A percentile compares a stretch with the other conserved stretches of the same genome.
phyloP scores from a whole-genome alignment of 805 yeast species.

The Wickerhamomyces hampshirensis region DNA sequence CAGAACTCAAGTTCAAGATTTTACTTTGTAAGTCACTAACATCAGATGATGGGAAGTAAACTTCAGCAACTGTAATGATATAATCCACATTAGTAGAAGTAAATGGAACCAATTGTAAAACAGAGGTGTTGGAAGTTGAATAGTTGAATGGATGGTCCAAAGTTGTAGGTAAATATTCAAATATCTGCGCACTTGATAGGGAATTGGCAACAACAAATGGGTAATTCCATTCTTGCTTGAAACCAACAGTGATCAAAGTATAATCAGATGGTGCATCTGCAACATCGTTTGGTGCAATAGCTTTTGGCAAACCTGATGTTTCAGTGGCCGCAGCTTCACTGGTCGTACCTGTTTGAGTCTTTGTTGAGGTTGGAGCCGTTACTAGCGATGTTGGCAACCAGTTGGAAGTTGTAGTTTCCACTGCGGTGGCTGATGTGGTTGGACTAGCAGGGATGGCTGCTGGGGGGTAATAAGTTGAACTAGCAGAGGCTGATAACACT shows the following conservation, averaged over 20 bases:
- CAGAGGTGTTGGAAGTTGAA: slow-evolving; percentile 41
- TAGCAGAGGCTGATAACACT: slow-evolving; percentile 1
- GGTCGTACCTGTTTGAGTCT: slow-evolving; percentile 21
- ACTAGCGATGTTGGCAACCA: slow-evolving; percentile 44
- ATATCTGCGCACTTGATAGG: slow-evolving; percentile 76
- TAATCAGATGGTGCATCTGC: slow-evolving; percentile 41
- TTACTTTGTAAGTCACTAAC: slow-evolving; percentile 45
- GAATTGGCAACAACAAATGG: slow-evolving; percentile 74
- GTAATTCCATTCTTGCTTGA: slow-evolving; percentile 74
- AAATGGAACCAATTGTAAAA: slow-evolving; percentile 72
- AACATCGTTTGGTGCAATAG: slow-evolving; percentile 60
- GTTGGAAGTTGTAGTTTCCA: slow-evolving; percentile 6
- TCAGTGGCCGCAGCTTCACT: slow-evolving; percentile 24
- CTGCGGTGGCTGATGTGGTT: neutral
- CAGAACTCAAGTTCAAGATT: slow-evolving; percentile 48
- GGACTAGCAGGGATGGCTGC: neutral
- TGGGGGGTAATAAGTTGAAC: neutral
- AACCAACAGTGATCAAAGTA: slow-evolving; percentile 67
- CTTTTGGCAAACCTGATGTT: slow-evolving; percentile 63
- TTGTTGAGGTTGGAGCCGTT: slow-evolving; percentile 25
- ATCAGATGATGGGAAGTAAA: slow-evolving; percentile 63
- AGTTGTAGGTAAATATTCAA: slow-evolving; percentile 77
- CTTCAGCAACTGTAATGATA: slow-evolving; percentile 83
- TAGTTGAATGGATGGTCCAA: slow-evolving; percentile 56
- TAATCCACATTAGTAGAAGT: slow-evolving; percentile 51